Base-by-base conservation (phyloP, 352 stramenopile genomes). In the Globisporangium cystogenes region DNA sequence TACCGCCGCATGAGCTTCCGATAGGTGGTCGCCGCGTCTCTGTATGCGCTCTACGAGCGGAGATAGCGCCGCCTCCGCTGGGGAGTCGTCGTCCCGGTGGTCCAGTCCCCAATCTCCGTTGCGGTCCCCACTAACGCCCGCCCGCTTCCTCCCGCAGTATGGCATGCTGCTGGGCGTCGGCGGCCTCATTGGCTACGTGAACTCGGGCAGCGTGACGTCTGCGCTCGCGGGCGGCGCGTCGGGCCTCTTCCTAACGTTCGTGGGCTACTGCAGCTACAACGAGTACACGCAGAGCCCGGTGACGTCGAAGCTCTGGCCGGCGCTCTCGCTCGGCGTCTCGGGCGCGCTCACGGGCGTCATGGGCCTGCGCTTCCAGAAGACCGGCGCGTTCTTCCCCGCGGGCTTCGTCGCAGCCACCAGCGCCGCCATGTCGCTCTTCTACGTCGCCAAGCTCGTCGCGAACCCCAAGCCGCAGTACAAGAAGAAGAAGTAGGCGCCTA, bases 231-330 rank as follows among this genome's bases (percentile, higher is more conserved):
- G 83, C 49, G 74, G 78, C 23, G 68, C 71, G 14, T 80, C 81
- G 8, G 83, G 83, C 36, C 66, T 77, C 23, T 83, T 92, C 57
- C 64, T 93, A 51, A 86, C 68, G 64, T 77, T 92, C 45, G 69
- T 93, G 48, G 81, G 83, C 62, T 91, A 90, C 65, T 83, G 73
- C 63, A 91, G 80, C 63, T 88, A 90, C 58, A 85, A 87, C 62
- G 82, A 93, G 56, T 93, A 90, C 68, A 78, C 68, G 60, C 81
- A 91, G 65, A 84, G 72, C 56, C 75, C 81, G 0, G 72, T 89
- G 50, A 82, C 74, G 43, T 91, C 79, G 51, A 93, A 91, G 68
- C 60, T 89, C 42, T 93, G 83, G 83, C 76, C 83, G 7, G 78
- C 61, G 4, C 51, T 90, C 18, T 89, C 76, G 16, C 64, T 60